phyloP scores from a whole-genome alignment of 2,329 filamentous ascomycete species.

The Chaetomium sp. region DNA sequence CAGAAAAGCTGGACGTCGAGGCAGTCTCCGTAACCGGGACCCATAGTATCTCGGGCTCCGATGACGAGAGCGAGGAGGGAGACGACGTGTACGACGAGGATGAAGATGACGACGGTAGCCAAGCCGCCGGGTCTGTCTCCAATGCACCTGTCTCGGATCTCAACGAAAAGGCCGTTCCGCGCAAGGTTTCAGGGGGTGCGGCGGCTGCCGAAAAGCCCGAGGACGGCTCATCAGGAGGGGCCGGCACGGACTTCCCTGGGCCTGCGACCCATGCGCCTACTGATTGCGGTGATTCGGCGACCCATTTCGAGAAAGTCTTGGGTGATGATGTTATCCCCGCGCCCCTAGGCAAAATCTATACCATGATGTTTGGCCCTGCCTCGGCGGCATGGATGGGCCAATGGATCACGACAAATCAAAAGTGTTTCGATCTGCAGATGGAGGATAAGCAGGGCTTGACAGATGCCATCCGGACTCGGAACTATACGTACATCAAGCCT shows the following conservation, averaged over 20 bases:
- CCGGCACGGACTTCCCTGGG: constrained; percentile 67
- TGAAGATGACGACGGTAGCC: constrained; percentile 61
- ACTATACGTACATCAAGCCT: constrained; percentile 87
- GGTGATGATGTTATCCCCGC: constrained; percentile 83
- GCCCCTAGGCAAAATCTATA: constrained; percentile 87
- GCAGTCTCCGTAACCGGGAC: constrained; percentile 32
- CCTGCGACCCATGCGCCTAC: constrained; percentile 76
- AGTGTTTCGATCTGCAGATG: constrained; percentile 79
- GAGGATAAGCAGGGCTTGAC: constrained; percentile 76
- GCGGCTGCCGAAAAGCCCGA: constrained; percentile 42
- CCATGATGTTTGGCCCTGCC: constrained; percentile 73
- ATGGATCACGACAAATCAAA: constrained; percentile 81
- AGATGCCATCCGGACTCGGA: constrained; percentile 66
- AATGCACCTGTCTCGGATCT: constrained; percentile 42
- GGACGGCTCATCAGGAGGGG: constrained; percentile 30
- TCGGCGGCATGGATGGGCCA: constrained; percentile 79
- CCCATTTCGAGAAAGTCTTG: constrained; percentile 78
- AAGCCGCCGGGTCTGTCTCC: constrained; percentile 31
- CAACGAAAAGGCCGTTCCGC: constrained; percentile 55
- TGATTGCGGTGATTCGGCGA: constrained; percentile 70
- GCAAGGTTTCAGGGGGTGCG: constrained; percentile 63
- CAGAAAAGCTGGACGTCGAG: constrained; percentile 65
- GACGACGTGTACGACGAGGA: constrained; percentile 76
- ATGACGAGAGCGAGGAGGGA: constrained; percentile 62
- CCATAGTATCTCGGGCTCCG: constrained; percentile 51